Evolutionary conservation across 371 early-diverging fungal species (phyloP).

Genomic region (Saksenaea vasiformis): DNA sequence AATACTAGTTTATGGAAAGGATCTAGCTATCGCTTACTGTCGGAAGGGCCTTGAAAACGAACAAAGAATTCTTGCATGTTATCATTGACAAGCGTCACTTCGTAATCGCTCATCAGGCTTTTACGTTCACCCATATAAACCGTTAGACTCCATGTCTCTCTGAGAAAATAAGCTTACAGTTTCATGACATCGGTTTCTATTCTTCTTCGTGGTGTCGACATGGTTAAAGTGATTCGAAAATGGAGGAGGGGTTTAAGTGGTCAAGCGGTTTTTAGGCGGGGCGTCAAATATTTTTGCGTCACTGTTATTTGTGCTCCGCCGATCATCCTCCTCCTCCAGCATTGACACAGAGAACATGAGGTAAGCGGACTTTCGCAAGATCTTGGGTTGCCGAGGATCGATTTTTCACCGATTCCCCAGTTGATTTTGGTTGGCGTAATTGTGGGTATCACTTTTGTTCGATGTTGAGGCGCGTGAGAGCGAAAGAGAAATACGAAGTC

Average conservation of each 20-base stretch:
- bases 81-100: conserved; percentile 97
- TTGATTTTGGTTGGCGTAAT: no score
- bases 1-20: not conserved
- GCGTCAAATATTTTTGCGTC: no score
- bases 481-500: no score
- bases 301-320: no score
- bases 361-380: no score
- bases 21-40: conserved; percentile 69
- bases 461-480: no score
- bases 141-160: not conserved
- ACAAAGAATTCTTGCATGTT: conserved; percentile 99
- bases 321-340: no score
- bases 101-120: conserved; percentile 98
- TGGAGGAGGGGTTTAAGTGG: not conserved
- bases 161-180: conserved; percentile 64
- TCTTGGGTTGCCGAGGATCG: no score
- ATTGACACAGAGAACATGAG: no score
- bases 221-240: conserved; percentile 25
- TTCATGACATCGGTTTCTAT: conserved; percentile 99
- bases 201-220: conserved; percentile 90
- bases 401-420: no score
- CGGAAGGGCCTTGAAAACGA: conserved; percentile 90
- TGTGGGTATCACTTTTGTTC: no score
- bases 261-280: not conserved
- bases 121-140: conserved; percentile 4